Evolutionary conservation across 495 filamentous ascomycete species (phyloP).

Genomic region (Podospora pseudopauciseta): DNA sequence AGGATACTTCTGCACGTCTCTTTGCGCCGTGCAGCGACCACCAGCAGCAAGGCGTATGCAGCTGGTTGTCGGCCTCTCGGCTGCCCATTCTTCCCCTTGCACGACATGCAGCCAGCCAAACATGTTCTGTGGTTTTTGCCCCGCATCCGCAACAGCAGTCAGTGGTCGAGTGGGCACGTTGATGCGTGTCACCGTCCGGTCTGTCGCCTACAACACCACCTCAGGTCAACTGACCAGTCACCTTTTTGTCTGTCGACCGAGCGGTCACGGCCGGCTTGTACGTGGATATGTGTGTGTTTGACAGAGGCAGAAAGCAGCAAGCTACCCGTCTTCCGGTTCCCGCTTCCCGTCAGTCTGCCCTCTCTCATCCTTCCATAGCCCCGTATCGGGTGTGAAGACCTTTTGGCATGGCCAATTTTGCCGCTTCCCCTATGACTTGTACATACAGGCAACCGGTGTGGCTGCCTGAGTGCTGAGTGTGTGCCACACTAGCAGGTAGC

Average conservation of each 20-base stretch:
- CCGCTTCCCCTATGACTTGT: conserved; percentile 15
- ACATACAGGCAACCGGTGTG: conserved; percentile 9
- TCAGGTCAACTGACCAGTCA: conserved; percentile 1
- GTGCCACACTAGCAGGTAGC: conserved; percentile 5
- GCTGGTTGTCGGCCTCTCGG: conserved; percentile 10
- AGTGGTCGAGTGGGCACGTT: background rate
- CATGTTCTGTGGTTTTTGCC: background rate
- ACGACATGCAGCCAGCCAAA: conserved; percentile 4
- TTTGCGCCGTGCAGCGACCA: conserved; percentile 1
- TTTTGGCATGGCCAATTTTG: background rate
- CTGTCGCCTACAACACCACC: background rate
- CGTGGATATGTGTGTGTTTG: background rate
- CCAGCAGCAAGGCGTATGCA: background rate
- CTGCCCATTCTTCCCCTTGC: conserved; percentile 9
- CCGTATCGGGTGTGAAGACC: background rate
- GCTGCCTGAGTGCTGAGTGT: conserved; percentile 14
- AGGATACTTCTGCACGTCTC: background rate
- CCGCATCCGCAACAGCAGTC: background rate
- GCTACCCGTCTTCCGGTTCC: background rate
- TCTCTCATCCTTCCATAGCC: background rate
- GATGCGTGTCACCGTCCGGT: background rate
- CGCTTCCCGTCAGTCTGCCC: background rate
- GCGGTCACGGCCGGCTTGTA: background rate
- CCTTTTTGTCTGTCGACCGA: background rate
- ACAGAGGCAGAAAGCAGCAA: background rate